A percentile compares a stretch with the other conserved stretches of the same genome.
phyloP scores from a whole-genome alignment of 345 rosid genomes.

The Jatropha curcas region DNA sequence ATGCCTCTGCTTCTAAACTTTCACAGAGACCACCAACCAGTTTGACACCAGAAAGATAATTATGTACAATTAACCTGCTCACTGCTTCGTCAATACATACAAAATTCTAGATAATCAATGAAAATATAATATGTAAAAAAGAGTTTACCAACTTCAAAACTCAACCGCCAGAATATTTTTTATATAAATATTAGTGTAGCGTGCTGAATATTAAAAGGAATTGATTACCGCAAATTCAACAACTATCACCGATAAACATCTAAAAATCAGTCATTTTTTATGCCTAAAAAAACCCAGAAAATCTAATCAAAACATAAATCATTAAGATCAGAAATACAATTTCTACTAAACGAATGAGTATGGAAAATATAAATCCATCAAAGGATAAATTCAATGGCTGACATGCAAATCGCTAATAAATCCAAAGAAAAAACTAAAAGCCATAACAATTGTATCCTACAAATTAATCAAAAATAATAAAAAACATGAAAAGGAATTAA shows the following conservation, averaged over 20 bases:
- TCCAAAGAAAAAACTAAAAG: slow-evolving; percentile 13
- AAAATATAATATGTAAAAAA: slow-evolving; percentile 11
- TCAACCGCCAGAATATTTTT: slow-evolving; percentile 17
- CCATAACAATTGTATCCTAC: slow-evolving; percentile 1
- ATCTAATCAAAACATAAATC: slow-evolving; percentile 13
- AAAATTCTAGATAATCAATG: slow-evolving; percentile 14
- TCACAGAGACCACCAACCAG: slow-evolving; percentile 7
- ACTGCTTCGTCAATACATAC: slow-evolving; percentile 1
- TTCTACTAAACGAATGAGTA: neutral
- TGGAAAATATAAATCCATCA: slow-evolving; percentile 13
- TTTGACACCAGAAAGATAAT: neutral
- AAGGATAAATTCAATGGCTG: neutral
- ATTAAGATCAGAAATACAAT: neutral
- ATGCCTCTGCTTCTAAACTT: slow-evolving; percentile 7
- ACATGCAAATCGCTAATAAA: neutral
- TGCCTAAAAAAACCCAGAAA: slow-evolving; percentile 13
- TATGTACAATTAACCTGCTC: too few relatives aligned
- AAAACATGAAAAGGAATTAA: neutral
- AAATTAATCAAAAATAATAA: neutral
- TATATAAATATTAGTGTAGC: neutral
- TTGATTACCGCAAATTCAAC: slow-evolving; percentile 21
- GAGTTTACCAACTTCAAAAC: slow-evolving; percentile 22
- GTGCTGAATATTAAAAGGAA: slow-evolving; percentile 8
- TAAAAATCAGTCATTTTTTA: neutral
- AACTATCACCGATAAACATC: neutral